Percentiles rank a stretch among this genome's conserved stretches.
These are phyloP conservation scores for Arthrinium puccinioides DNA, from an alignment of 2,329 filamentous ascomycete genomes.

Conservation along the genomic window DNA sequence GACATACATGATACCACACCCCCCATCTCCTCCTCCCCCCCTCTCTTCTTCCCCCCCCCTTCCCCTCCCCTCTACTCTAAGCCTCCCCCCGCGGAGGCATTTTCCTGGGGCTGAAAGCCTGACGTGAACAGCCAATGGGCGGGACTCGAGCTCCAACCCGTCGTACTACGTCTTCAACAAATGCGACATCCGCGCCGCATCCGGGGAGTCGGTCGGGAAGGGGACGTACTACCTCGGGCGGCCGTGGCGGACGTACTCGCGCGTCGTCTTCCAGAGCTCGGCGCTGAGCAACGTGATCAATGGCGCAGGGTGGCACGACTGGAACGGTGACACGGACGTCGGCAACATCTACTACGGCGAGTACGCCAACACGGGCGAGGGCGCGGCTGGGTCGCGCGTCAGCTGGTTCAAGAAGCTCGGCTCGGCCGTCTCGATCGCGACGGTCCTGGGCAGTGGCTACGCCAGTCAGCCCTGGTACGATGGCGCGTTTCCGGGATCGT, in stretches of 20 bases:
- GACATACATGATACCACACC: background rate
- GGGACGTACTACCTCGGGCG: conserved; percentile 40
- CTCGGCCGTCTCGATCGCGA: conserved; percentile 24
- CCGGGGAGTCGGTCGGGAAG: conserved; percentile 26
- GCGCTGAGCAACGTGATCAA: conserved; percentile 50
- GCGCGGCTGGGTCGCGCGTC: conserved; percentile 45
- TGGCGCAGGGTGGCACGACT: conserved; percentile 48
- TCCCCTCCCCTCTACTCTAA: background rate
- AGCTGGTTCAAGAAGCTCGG: conserved; percentile 29
- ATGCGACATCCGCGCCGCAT: conserved; percentile 31
- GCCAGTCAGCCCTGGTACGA: conserved; percentile 13
- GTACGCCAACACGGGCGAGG: conserved; percentile 51
- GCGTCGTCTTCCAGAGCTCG: conserved; percentile 42
- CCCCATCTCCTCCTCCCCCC: background rate
- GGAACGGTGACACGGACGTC: conserved; percentile 44
- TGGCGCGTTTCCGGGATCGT: conserved; percentile 4
- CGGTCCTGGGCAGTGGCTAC: conserved; percentile 17
- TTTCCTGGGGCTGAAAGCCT: background rate
- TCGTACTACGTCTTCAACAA: conserved; percentile 40
- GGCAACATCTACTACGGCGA: conserved; percentile 49
- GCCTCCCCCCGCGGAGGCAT: no score
- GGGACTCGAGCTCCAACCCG: conserved; percentile 24
- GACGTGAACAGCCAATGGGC: conserved; percentile 34
- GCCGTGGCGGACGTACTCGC: conserved; percentile 38
- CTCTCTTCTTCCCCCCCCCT: background rate